Percentiles rank a stretch among this genome's conserved stretches.
phyloP scores from a whole-genome alignment of 1,139 yeast species.

The Candida tunisiensis region DNA sequence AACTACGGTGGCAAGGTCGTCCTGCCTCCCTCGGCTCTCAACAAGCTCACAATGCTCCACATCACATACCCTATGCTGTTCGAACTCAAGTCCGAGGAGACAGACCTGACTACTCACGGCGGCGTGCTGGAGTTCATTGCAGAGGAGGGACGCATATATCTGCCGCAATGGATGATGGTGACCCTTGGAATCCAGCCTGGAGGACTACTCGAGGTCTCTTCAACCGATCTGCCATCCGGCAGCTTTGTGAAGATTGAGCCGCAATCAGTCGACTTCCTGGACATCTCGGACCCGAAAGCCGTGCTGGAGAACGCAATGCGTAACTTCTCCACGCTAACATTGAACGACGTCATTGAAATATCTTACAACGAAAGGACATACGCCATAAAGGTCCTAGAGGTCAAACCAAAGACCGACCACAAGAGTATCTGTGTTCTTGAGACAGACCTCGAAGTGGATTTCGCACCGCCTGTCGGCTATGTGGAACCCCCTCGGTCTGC shows the following conservation, averaged over 20 bases:
- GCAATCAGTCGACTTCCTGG: constrained; percentile 82
- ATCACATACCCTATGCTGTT: constrained; percentile 95
- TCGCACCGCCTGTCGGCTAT: constrained; percentile 98
- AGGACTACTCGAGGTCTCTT: constrained; percentile 47
- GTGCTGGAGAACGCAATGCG: constrained; percentile 85
- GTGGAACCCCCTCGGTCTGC: constrained; percentile 45
- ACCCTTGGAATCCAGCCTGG: constrained; percentile 67
- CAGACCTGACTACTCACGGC: constrained; percentile 49
- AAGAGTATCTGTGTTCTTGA: constrained; percentile 86
- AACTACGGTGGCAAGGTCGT: constrained; percentile 96
- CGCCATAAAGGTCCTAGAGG: constrained; percentile 74
- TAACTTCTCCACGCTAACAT: constrained; percentile 76
- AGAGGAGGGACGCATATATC: constrained; percentile 88
- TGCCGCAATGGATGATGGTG: constrained; percentile 96
- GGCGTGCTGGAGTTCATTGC: constrained; percentile 96
- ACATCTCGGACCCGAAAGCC: constrained; percentile 91
- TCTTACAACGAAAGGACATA: constrained; percentile 67
- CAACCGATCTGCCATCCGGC: constrained; percentile 75
- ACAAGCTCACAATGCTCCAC: constrained; percentile 72
- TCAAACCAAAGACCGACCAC: constrained; percentile 52
- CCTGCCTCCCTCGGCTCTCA: constrained; percentile 83
- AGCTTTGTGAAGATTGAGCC: constrained; percentile 88
- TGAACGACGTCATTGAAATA: constrained; percentile 72
- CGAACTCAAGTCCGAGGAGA: constrained; percentile 54
- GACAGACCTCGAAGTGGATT: constrained; percentile 92